Evolutionary conservation across 495 filamentous ascomycete species (phyloP).

Genomic region (Tricharina praecox): DNA sequence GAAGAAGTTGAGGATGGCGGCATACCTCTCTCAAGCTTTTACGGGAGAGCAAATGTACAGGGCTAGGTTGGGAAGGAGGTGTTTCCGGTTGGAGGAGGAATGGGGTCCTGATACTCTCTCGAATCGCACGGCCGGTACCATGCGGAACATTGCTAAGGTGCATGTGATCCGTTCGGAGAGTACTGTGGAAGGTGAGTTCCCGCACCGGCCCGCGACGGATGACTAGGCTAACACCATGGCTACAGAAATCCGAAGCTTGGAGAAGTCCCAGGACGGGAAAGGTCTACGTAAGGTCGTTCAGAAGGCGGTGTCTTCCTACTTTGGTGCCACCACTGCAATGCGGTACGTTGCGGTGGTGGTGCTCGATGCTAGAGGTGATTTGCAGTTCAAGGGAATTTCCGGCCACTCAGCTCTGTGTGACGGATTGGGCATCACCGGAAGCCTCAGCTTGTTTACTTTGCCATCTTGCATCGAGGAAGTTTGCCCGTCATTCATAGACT

Average conservation of each 20-base stretch:
- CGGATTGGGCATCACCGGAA: constrained; percentile 34
- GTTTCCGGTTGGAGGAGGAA: constrained; percentile 37
- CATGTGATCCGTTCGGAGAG: constrained; percentile 32
- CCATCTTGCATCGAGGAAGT: constrained; percentile 34
- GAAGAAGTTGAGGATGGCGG: constrained; percentile 35
- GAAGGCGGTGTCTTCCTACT: constrained; percentile 29
- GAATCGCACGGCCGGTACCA: constrained; percentile 18
- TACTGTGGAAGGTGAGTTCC: constrained; percentile 29
- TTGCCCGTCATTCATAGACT: constrained; percentile 20
- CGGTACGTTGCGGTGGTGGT: constrained; percentile 34
- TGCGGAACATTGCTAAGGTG: constrained; percentile 32
- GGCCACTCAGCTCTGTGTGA: constrained; percentile 33
- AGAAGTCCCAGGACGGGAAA: constrained; percentile 19
- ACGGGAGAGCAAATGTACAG: constrained; percentile 35
- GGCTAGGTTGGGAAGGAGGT: constrained; percentile 33
- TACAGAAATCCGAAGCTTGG: constrained; percentile 22
- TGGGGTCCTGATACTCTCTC: constrained; percentile 31
- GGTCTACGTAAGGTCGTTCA: constrained; percentile 30
- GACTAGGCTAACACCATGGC: constrained; percentile 3
- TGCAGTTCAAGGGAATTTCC: constrained; percentile 27
- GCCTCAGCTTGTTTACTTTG: constrained; percentile 34
- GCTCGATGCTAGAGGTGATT: constrained; percentile 30
- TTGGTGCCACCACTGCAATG: constrained; percentile 26
- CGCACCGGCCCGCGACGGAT: neutral
- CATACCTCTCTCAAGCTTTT: constrained; percentile 28